These are phyloP conservation scores for Amaranthus tricolor DNA, from an alignment of 179 eudicot species.

Conservation along the genomic window DNA sequence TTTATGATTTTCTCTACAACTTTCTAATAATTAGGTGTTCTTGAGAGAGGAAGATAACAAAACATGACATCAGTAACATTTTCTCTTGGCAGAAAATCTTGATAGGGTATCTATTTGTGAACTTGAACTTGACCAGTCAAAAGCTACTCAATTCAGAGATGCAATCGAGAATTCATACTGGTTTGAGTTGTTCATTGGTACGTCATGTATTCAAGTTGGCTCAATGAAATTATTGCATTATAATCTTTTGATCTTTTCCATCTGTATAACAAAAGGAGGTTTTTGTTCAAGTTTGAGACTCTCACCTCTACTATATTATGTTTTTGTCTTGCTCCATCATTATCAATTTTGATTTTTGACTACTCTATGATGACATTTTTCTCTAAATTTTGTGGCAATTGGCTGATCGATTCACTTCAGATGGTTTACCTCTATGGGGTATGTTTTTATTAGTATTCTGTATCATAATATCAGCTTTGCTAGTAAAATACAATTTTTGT, in stretches of 20 bases:
- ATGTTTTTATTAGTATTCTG: slow-evolving; percentile 25
- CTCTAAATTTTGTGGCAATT: slow-evolving; percentile 25
- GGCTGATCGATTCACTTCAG: slow-evolving; percentile 43
- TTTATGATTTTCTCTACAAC: background rate
- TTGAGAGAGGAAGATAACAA: background rate
- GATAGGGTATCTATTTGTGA: slow-evolving; percentile 61
- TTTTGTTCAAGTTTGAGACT: background rate
- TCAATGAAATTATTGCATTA: background rate
- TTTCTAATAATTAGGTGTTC: background rate
- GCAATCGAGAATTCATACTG: slow-evolving; percentile 83
- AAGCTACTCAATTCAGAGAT: slow-evolving; percentile 69
- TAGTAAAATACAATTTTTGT: background rate
- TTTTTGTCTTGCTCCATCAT: background rate
- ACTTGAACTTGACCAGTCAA: slow-evolving; percentile 64
- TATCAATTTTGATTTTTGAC: background rate
- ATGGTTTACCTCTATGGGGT: slow-evolving; percentile 96
- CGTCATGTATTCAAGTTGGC: slow-evolving; percentile 14
- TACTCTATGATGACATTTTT: slow-evolving; percentile 24
- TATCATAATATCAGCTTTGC: slow-evolving; percentile 6
- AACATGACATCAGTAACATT: background rate
- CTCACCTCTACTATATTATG: background rate
- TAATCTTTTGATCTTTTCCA: background rate
- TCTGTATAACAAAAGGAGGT: background rate
- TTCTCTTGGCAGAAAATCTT: slow-evolving; percentile 52
- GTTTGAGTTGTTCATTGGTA: slow-evolving; percentile 89